These are phyloP conservation scores for Pseudogymnoascus sp. DNA, from an alignment of 2,329 filamentous ascomycete species.

Conservation along the genomic window DNA sequence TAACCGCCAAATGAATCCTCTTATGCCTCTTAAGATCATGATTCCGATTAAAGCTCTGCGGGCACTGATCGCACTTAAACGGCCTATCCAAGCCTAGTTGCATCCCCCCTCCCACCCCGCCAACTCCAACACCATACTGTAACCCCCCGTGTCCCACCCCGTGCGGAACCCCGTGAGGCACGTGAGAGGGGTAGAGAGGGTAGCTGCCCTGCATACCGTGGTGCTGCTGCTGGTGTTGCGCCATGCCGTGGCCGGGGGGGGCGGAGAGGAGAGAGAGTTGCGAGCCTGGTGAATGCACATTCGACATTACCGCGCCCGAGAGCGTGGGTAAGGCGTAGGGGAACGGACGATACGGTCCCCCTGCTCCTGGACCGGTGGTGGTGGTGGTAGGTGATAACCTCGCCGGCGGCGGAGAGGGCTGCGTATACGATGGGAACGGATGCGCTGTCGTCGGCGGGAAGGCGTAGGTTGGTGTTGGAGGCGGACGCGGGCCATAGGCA, in stretches of 20 bases:
- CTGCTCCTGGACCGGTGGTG: conserved; percentile 31
- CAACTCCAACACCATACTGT: neutral
- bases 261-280: conserved; percentile 61
- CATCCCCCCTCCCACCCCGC: conserved; percentile 24
- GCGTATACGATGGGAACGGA: conserved; percentile 38
- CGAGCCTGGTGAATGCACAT: conserved; percentile 63
- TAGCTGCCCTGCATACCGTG: neutral
- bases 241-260: conserved; percentile 37
- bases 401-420: conserved; percentile 36
- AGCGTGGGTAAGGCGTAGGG: conserved; percentile 51
- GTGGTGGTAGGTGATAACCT: conserved; percentile 34
- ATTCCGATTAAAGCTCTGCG: conserved; percentile 90
- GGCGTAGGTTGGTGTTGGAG: conserved; percentile 51
- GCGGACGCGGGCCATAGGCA: conserved; percentile 43
- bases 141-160: neutral
- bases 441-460: conserved; percentile 41
- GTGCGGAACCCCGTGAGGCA: no score
- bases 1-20: conserved; percentile 86
- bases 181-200: neutral
- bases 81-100: conserved; percentile 53
- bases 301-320: conserved; percentile 64
- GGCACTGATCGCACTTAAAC: conserved; percentile 88
- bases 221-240: neutral
- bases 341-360: conserved; percentile 32
- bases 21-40: conserved; percentile 96